Percentiles rank a stretch among this genome's conserved stretches.
Evolutionary conservation across 768 basidiomycete genomes (phyloP).

Genomic region (Boletus barrowsii): DNA sequence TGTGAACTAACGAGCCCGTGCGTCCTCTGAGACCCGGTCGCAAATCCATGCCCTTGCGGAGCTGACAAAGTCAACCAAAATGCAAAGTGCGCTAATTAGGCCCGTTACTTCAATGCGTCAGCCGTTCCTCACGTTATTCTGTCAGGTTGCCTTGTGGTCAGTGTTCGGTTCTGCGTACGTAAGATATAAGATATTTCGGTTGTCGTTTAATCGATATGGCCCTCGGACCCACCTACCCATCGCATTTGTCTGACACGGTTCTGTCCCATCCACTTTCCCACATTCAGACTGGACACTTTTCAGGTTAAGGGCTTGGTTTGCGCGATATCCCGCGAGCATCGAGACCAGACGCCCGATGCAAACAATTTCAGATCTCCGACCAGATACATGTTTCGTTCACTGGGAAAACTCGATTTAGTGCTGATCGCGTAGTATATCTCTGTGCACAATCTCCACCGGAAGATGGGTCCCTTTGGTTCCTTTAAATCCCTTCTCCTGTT

Average conservation of each 20-base stretch:
- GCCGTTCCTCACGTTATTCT: conserved; percentile 28
- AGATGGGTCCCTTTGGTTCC: conserved; percentile 24
- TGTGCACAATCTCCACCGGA: conserved; percentile 37
- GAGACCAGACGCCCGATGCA: conserved; percentile 34
- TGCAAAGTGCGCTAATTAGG: conserved; percentile 35
- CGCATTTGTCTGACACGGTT: conserved; percentile 30
- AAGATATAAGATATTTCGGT: conserved; percentile 28
- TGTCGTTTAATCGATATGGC: conserved; percentile 38
- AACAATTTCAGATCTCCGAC: conserved; percentile 38
- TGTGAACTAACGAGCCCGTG: conserved; percentile 12
- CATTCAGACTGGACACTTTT: conserved; percentile 29
- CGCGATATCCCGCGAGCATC: conserved; percentile 37
- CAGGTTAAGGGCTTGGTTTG: conserved; percentile 34
- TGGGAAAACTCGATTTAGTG: conserved; percentile 36
- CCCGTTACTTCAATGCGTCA: conserved; percentile 28
- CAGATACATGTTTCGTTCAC: conserved; percentile 34
- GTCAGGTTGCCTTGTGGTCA: conserved; percentile 33
- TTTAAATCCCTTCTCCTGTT: conserved; percentile 30
- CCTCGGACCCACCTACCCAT: conserved; percentile 37
- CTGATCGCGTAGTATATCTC: conserved; percentile 41
- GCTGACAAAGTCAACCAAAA: conserved; percentile 29
- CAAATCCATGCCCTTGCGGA: conserved; percentile 25
- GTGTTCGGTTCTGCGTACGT: conserved; percentile 30
- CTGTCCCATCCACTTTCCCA: conserved; percentile 32
- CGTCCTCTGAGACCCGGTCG: conserved; percentile 29